Conservation (phyloP, 306 rosid genomes). For the Vigna nakashimae region DNA sequence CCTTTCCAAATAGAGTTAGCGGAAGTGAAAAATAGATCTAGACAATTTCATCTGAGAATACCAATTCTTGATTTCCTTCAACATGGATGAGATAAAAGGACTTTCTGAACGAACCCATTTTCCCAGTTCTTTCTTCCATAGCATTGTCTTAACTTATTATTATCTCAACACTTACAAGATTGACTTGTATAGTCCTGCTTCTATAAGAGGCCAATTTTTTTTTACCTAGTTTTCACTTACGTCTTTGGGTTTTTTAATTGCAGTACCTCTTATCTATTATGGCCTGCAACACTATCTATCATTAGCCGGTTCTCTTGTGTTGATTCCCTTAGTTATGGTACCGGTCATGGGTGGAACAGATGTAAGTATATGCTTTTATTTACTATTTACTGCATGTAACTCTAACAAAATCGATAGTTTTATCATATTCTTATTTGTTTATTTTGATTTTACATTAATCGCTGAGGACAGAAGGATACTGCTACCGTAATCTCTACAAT, state of each 20-base stretch:
- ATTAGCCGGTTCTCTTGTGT: constrained; percentile 87
- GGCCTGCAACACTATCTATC: constrained; percentile 94
- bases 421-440: constrained; percentile 26
- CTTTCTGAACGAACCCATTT: constrained; percentile 1
- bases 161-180: constrained; percentile 22
- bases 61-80: constrained; percentile 7
- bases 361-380: constrained; percentile 61
- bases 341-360: constrained; percentile 96
- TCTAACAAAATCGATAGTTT: constrained; percentile 28
- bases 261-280: constrained; percentile 78
- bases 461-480: constrained; percentile 74
- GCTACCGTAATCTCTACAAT: constrained; percentile 91
- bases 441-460: constrained; percentile 31
- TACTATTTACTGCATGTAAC: constrained; percentile 40
- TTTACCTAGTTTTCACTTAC: constrained; percentile 34
- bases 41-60: constrained; percentile 15
- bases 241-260: constrained; percentile 45
- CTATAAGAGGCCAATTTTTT: constrained; percentile 8
- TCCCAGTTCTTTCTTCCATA: not conserved
- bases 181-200: constrained; percentile 35
- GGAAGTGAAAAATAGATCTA: not conserved
- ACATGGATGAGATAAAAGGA: not conserved
- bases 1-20: constrained; percentile 1
- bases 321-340: constrained; percentile 86
- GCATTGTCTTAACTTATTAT: not conserved